A percentile compares a stretch with the other conserved stretches of the same genome.
Conservation (phyloP, 108 stramenopile species). For the Fragilaria radians region DNA sequence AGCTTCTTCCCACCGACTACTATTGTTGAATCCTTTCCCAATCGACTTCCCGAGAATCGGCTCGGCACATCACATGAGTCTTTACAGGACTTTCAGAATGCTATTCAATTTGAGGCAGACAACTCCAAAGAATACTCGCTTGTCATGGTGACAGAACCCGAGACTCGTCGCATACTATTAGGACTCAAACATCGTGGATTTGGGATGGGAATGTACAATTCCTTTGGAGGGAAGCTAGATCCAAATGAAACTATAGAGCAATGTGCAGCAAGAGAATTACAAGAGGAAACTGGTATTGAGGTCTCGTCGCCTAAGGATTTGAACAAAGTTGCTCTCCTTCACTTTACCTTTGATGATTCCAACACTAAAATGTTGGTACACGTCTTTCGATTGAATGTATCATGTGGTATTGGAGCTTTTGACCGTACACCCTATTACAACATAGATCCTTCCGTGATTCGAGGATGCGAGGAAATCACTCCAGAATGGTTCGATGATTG, state of each 20-base stretch:
- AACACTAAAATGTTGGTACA: conserved; percentile 56
- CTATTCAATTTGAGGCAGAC: not conserved
- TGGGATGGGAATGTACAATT: conserved; percentile 62
- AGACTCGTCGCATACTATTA: conserved; percentile 34
- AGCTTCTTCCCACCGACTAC: too few relatives aligned
- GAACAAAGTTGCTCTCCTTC: conserved; percentile 43
- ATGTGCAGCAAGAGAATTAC: conserved; percentile 55
- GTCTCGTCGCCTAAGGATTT: conserved; percentile 34
- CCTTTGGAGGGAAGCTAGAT: conserved; percentile 71
- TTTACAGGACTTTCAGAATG: not conserved
- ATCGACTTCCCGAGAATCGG: too few relatives aligned
- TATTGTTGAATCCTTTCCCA: too few relatives aligned
- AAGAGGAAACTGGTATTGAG: conserved; percentile 57
- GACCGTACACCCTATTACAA: not conserved
- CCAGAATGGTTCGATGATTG: conserved; percentile 60
- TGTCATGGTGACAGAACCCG: conserved; percentile 26
- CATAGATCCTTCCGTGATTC: conserved; percentile 29
- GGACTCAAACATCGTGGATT: conserved; percentile 69
- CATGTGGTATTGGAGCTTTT: conserved; percentile 7
- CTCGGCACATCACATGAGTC: conserved; percentile 15
- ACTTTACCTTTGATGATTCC: conserved; percentile 58
- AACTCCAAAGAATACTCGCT: conserved; percentile 30
- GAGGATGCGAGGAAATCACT: conserved; percentile 69
- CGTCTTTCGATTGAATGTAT: conserved; percentile 47
- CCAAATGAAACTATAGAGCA: conserved; percentile 24